Base-by-base conservation (phyloP, 169 alveolate genomes). In the Plasmodium knowlesi region DNA sequence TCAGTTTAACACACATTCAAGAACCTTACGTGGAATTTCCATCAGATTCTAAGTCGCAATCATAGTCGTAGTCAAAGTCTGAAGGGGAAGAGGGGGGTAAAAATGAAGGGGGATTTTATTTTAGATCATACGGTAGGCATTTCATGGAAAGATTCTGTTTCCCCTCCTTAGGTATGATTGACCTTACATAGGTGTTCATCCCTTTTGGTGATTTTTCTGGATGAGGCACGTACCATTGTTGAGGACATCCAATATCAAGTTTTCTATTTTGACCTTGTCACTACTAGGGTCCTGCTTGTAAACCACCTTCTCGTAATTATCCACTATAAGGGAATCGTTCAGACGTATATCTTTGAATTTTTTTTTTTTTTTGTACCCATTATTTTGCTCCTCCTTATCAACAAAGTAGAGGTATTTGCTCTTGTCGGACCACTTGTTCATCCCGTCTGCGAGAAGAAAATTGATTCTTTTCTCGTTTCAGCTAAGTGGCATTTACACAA, bases 331-430 rank as follows among this genome's bases (percentile, higher is more conserved):
- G 32, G 93, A 37, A 39, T 85, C 84, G 22, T 85, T 73, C 70
- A 85, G 82, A 37, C 32, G 28, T 43, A 85, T 74, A 46, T 85
- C 61, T 85, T 85, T 85, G 32, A 74, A 85, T 54, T 85, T 85
- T 10, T 50, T 74, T 50, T 73, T 76, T 85, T 54, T 74, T 54
- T 73, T 53, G 28, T 61, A 14, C n/a, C 57, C 86, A 73, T 43
- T 43, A 10, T 85, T 85, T 54, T 85, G 85, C 32, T 85, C 79
- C 76, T 84, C 92, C 28, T 84, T 84, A 6, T 85, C 93, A n/a
- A 85, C 70, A 34, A 85, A 85, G 28, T 85, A 85, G 30, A 85
- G 76, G 43, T 85, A 85, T 41, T 86, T 85, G 83, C 85, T 73
- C 61, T 74, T 74, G 39, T 76, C 61, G 30, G 78, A 46, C 93